Base-by-base conservation (phyloP, 2,329 filamentous ascomycete genomes). In the Ramularia collo-cygni region DNA sequence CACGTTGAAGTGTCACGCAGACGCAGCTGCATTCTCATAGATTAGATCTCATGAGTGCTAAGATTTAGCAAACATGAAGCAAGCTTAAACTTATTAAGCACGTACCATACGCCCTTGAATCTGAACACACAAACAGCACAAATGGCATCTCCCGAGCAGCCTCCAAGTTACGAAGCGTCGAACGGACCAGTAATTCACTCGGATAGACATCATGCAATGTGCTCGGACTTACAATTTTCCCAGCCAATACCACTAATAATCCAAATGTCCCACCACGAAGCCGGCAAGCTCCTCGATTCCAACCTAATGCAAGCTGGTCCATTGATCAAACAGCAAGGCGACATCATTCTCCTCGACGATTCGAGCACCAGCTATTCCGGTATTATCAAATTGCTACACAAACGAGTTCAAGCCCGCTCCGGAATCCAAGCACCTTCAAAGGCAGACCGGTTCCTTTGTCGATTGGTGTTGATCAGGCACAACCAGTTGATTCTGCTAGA, bases 401-500 rank as follows among this genome's bases (percentile, higher is more conserved):
- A 18, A 9, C 35, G 35, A 12, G 17, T 38, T 13, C 35, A 29
- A 14, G 35, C 35, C n/a, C 35, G 35, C n/a, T 38, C 35, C 17
- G 27, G 27, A 5, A 13, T 38, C 9, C 3, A 21, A 26, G 35
- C 18, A 13, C 35, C 27, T 4, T 29, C 24, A 12, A 38, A 38
- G 27, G 19, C 27, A n/a, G 29, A 30, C 16, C 13, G 13, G 12
- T 31, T 38, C 27, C 29, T 29, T 31, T 38, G 35, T 19, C 28
- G 35, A n/a, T 19, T 19, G 8, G 17, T 30, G 8, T 19, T 31
- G 16, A 17, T 31, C 10, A 10, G 13, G 12, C 26, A 31, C 24
- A n/a, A 27, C 4, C 30, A 44, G 6, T n/a, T n/a, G 15, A 35
- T 47, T 6, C n/a, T 47, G 31, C 28, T 47, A 6, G 41, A 47